These are phyloP conservation scores for Sporothrix brasiliensis DNA, from an alignment of 2,329 filamentous ascomycete species.

Conservation along the genomic window DNA sequence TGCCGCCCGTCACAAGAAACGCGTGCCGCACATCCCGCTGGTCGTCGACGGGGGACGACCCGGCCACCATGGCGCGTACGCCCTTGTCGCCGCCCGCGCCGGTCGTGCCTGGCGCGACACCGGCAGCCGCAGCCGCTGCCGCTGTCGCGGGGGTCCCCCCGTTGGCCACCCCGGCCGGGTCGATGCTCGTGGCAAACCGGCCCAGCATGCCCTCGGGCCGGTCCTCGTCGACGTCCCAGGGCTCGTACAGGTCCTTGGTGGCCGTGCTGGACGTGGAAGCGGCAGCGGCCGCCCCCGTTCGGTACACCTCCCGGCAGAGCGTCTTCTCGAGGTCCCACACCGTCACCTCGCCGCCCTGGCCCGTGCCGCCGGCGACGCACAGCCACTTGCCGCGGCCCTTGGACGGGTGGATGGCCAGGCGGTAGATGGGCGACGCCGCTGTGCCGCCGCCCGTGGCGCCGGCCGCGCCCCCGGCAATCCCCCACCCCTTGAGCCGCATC, in stretches of 20 bases:
- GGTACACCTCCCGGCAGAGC: conserved; percentile 85
- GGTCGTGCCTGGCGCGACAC: not conserved
- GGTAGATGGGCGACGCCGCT: conserved; percentile 65
- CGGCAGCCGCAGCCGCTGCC: too few species aligned
- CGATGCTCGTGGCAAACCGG: conserved; percentile 76
- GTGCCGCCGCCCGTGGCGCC: not conserved
- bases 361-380: conserved; percentile 85
- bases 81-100: conserved; percentile 61
- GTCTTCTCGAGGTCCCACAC: conserved; percentile 95
- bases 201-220: conserved; percentile 82
- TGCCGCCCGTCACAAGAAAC: conserved; percentile 84
- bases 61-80: conserved; percentile 74
- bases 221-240: conserved; percentile 90
- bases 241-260: conserved; percentile 67
- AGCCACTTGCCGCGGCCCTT: conserved; percentile 81
- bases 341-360: conserved; percentile 83
- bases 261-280: conserved; percentile 50
- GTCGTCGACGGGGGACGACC: conserved; percentile 47
- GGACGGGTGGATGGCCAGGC: conserved; percentile 75
- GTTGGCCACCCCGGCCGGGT: conserved; percentile 54
- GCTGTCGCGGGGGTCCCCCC: not conserved
- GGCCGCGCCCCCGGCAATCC: conserved; percentile 70
- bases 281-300: conserved; percentile 52
- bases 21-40: conserved; percentile 75
- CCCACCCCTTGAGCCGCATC: conserved; percentile 84